A percentile compares a stretch with the other conserved stretches of the same genome.
Conservation (phyloP, 1,284 basidiomycete genomes). For the Ceratobasidium papillatum region DNA sequence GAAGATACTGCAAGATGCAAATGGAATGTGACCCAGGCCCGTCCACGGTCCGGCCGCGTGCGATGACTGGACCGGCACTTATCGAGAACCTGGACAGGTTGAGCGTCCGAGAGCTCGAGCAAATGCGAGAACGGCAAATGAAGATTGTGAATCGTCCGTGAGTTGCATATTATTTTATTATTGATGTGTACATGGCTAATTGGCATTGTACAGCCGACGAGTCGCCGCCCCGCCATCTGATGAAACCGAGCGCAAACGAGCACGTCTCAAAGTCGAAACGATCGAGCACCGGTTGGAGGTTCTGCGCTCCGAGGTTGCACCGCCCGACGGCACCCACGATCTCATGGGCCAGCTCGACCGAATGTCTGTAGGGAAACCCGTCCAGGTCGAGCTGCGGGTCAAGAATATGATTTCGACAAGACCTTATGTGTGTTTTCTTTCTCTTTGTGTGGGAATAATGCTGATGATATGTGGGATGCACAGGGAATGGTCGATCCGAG, state of each 20-base stretch:
- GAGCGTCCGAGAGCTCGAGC: slow-evolving; percentile 33
- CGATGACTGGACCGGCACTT: slow-evolving; percentile 3
- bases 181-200: slow-evolving; percentile 1
- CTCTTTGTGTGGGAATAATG: not conserved
- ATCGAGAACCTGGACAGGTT: slow-evolving; percentile 40
- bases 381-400: slow-evolving; percentile 25
- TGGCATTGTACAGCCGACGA: slow-evolving; percentile 11
- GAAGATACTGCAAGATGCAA: not conserved
- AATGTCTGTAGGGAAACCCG: slow-evolving; percentile 33
- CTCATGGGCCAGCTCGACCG: slow-evolving; percentile 18
- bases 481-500: slow-evolving; percentile 30
- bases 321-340: slow-evolving; percentile 8
- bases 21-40: slow-evolving; percentile 30
- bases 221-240: slow-evolving; percentile 30
- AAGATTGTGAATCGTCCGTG: slow-evolving; percentile 39
- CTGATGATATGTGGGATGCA: not conserved
- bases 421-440: slow-evolving; percentile 15
- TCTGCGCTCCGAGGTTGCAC: slow-evolving; percentile 10
- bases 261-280: slow-evolving; percentile 27
- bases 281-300: slow-evolving; percentile 16
- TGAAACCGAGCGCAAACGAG: slow-evolving; percentile 29
- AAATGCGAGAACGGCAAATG: slow-evolving; percentile 33
- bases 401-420: slow-evolving; percentile 27
- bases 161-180: not conserved
- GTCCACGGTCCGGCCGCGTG: not conserved